These are phyloP conservation scores for Inonotus obliquus DNA, from an alignment of 1,284 basidiomycete genomes.

Conservation along the genomic window DNA sequence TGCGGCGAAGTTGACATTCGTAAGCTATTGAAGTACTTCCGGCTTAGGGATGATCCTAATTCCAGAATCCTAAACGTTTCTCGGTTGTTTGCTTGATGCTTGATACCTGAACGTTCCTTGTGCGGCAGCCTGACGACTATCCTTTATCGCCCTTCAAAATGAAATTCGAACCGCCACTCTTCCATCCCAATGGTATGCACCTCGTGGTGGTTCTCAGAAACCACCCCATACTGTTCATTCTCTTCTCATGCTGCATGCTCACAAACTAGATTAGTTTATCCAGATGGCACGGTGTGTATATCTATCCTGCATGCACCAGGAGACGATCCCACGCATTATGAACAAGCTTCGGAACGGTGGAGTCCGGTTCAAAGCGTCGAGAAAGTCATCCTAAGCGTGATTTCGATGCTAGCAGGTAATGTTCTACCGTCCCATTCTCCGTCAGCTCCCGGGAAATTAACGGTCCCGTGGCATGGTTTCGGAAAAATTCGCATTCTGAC, in stretches of 20 bases:
- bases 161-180: conserved; percentile 95
- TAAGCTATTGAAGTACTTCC: conserved; percentile 37
- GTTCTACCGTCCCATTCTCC: conserved; percentile 8
- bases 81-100: conserved; percentile 8
- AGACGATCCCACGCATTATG: conserved; percentile 89
- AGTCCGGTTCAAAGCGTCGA: conserved; percentile 96
- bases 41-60: neutral
- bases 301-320: conserved; percentile 97
- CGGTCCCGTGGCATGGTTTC: conserved; percentile 1
- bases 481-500: neutral
- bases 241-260: conserved; percentile 7
- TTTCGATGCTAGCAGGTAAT: conserved; percentile 96
- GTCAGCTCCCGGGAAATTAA: neutral
- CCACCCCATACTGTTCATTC: conserved; percentile 1
- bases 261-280: conserved; percentile 60
- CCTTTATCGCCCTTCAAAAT: conserved; percentile 97
- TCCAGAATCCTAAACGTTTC: conserved; percentile 10
- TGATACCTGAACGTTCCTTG: conserved; percentile 2
- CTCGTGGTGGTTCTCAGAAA: conserved; percentile 6
- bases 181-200: conserved; percentile 92
- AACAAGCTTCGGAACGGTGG: conserved; percentile 96
- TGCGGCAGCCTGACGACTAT: conserved; percentile 78
- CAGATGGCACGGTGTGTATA: conserved; percentile 96
- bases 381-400: conserved; percentile 92
- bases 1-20: conserved; percentile 87